Evolutionary conservation across 441 rosid species (phyloP).

Genomic region (Populus hybrid): DNA sequence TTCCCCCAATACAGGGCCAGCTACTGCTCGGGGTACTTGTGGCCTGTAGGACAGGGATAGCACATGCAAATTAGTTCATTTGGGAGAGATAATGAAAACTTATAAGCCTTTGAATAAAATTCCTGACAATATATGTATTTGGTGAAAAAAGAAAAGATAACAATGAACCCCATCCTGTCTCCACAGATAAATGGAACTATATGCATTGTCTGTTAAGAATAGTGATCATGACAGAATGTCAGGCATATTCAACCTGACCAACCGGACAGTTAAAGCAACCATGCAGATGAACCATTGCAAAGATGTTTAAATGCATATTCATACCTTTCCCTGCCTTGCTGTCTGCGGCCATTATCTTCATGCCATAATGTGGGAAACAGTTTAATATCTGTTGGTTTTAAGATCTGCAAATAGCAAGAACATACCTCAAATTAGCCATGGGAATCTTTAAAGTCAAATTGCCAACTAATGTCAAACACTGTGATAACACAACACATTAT

Average conservation of each 20-base stretch:
- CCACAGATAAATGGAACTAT: background rate
- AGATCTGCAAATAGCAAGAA: constrained; percentile 45
- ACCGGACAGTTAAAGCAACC: background rate
- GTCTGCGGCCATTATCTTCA: constrained; percentile 80
- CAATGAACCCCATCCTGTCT: background rate
- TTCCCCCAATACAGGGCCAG: constrained; percentile 76
- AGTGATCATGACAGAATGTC: background rate
- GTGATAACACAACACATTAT: background rate
- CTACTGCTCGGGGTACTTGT: constrained; percentile 77
- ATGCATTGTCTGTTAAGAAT: background rate
- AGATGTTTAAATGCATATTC: constrained; percentile 19
- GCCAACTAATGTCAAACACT: background rate
- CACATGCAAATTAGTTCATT: background rate
- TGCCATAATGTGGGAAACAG: constrained; percentile 90
- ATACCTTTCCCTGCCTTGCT: constrained; percentile 81
- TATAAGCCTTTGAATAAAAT: background rate
- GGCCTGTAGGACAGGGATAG: constrained; percentile 44
- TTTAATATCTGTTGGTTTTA: constrained; percentile 69
- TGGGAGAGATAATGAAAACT: background rate
- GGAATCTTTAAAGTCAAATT: background rate
- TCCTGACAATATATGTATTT: background rate
- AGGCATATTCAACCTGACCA: background rate
- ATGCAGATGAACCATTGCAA: constrained; percentile 5
- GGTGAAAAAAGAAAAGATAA: background rate
- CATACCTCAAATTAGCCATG: background rate